phyloP scores from a whole-genome alignment of 257 asterid genomes.

The Striga asiatica region DNA sequence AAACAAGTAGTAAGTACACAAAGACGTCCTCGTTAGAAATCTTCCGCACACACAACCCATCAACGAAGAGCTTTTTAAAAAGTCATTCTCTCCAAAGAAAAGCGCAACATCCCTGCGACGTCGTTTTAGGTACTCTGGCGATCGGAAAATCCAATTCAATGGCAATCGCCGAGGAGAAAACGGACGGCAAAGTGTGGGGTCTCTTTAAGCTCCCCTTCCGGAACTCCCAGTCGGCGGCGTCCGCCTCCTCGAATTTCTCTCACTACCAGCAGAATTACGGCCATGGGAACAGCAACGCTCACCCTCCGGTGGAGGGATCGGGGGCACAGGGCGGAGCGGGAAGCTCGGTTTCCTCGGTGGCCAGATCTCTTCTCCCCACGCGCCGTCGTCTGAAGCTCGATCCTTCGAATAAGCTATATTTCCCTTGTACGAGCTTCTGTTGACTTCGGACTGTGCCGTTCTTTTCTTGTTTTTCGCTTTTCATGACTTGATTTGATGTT shows the following conservation, averaged over 20 bases:
- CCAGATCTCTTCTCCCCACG: conserved; percentile 78
- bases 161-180: conserved; percentile 60
- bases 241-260: conserved; percentile 32
- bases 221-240: conserved; percentile 32
- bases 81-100: conserved; percentile 11
- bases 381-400: conserved; percentile 95
- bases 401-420: conserved; percentile 77
- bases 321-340: conserved; percentile 25
- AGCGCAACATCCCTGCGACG: conserved; percentile 13
- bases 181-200: conserved; percentile 68
- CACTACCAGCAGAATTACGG: conserved; percentile 42
- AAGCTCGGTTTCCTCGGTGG: conserved; percentile 70
- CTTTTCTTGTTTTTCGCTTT: background rate
- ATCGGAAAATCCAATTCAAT: conserved; percentile 18
- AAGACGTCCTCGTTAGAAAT: conserved; percentile 1
- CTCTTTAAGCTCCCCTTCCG: conserved; percentile 76
- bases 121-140: conserved; percentile 25
- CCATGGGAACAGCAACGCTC: conserved; percentile 30
- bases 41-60: conserved; percentile 13
- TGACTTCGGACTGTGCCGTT: background rate
- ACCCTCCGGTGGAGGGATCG: conserved; percentile 61
- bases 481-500: background rate
- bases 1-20: background rate
- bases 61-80: conserved; percentile 23
- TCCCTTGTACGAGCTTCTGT: conserved; percentile 47